Percentiles rank a stretch among this genome's conserved stretches.
phyloP scores from a whole-genome alignment of 305 asterid genomes.

The Solanum chacoense region DNA sequence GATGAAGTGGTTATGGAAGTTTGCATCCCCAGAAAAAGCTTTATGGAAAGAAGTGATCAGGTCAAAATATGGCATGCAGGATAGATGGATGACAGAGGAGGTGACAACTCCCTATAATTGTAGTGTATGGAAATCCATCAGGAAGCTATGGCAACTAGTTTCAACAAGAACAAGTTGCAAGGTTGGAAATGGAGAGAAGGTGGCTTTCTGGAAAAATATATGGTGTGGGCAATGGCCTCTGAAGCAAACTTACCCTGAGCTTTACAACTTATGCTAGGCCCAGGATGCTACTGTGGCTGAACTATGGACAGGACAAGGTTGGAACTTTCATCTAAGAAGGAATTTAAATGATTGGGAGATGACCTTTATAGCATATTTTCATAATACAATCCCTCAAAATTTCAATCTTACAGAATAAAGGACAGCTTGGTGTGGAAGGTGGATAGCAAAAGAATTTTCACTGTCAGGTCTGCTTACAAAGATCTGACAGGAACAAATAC shows the following conservation, averaged over 20 bases:
- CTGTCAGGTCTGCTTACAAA: neutral
- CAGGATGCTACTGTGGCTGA: neutral
- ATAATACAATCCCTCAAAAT: too few relatives aligned
- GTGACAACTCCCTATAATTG: neutral
- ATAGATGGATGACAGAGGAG: neutral
- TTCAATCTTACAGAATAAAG: too few relatives aligned
- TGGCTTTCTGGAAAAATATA: neutral
- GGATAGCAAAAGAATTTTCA: neutral
- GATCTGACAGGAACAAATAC: neutral
- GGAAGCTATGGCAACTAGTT: neutral
- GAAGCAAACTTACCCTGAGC: neutral
- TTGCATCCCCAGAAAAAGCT: neutral
- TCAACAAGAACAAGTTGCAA: neutral
- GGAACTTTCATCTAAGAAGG: neutral
- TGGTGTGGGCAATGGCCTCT: neutral
- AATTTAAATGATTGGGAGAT: neutral
- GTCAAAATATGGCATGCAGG: neutral
- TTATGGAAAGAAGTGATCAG: neutral
- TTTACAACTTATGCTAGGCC: neutral
- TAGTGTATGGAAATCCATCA: neutral
- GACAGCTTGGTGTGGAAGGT: too few relatives aligned
- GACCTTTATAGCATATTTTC: neutral
- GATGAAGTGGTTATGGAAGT: neutral
- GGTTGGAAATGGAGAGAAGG: neutral
- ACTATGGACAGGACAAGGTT: neutral